Evolutionary conservation across 108 stramenopile species (phyloP), one percentile per base, ranked within the genome.

Genomic region (Cyclotella baltica): DNA sequence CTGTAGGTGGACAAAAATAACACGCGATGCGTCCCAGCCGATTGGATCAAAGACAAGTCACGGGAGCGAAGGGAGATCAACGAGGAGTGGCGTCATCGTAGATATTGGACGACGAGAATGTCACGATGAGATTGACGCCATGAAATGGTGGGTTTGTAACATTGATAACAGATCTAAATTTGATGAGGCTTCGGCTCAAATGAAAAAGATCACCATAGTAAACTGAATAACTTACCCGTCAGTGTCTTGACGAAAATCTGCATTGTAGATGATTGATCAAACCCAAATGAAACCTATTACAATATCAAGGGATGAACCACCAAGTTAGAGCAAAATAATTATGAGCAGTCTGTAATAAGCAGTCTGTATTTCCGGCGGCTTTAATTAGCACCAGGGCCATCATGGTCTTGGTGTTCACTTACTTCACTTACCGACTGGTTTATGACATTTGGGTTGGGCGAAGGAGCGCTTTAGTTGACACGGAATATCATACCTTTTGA

Each of bases 221-320:
- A 62, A 25, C 22, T 25, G 55, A 55, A 2, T 11, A 8, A 52
- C 93, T 96, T 97, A 67, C 96, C 97, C 84, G 96, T 97, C 56
- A 97, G 89, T 76, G 93, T 95, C 89, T 95, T 97, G n/a, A 97
- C 96, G 76, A 97, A 97, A 76, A 97, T 94, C 83, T 97, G 93
- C 96, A 94, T 94, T 78, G 76, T 91, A 20, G 36, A 25, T 40
- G 25, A 15, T 27, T 43, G 6, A 43, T 43, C 13, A 10, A 6
- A n/a, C n/a, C n/a, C n/a, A n/a, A n/a, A n/a, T n/a, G n/a, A n/a
- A n/a, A n/a, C n/a, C n/a, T n/a, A n/a, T n/a, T n/a, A n/a, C n/a
- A n/a, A n/a, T n/a, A n/a, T n/a, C n/a, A n/a, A n/a, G n/a, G n/a
- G n/a, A n/a, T n/a, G n/a, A n/a, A n/a, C n/a, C n/a, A n/a, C n/a